Evolutionary conservation across 2,329 filamentous ascomycete genomes (phyloP), one percentile per base, ranked within the genome.

Genomic region (Ilyonectria mors-panacis): DNA sequence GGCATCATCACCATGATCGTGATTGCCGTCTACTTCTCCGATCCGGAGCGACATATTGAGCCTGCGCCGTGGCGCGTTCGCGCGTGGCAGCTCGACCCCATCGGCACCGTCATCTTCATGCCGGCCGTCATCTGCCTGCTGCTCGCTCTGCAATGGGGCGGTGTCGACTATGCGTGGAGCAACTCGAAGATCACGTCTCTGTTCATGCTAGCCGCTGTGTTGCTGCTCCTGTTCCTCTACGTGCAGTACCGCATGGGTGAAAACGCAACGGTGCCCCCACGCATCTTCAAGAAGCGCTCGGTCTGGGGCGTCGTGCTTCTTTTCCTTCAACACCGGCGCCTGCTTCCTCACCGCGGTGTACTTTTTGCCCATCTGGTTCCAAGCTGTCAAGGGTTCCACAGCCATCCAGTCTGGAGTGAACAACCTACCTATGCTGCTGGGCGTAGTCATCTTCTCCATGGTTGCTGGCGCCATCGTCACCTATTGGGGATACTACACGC

Each of bases 131-230:
- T 86, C 21, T 87, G 83, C 67, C 78, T 86, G 19, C 72, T 87
- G 0, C 77, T 88, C 0, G 85, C 85, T n/a, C 77, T 88, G 6
- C 84, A 87, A 65, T 87, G 84, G 84, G 83, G 83, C 28, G 83
- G 82, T 8, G 76, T 75, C 35, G 79, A 77, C 58, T 82, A 82
- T 47, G 63, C 69, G 5, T 79, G 73, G 77, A 68, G 53, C 55
- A 66, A 69, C 59, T 71, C 64, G 19, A 67, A 42, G 21, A 73
- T 78, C 17, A 75, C 73, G 0, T 74, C 70, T 26, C 71, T 82
- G 1, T 75, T 82, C 15, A 74, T 81, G 64, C 62, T 79, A 0
- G 76, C 78, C 5, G 75, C 60, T 1, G 64, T 82, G 12, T 68
- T 82, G 3, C 72, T 81, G 15, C n/a, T 76, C 10, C 21, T 73